Evolutionary conservation across 192 early-diverging fungal species (phyloP).

Genomic region (Geranomyces michiganensis): DNA sequence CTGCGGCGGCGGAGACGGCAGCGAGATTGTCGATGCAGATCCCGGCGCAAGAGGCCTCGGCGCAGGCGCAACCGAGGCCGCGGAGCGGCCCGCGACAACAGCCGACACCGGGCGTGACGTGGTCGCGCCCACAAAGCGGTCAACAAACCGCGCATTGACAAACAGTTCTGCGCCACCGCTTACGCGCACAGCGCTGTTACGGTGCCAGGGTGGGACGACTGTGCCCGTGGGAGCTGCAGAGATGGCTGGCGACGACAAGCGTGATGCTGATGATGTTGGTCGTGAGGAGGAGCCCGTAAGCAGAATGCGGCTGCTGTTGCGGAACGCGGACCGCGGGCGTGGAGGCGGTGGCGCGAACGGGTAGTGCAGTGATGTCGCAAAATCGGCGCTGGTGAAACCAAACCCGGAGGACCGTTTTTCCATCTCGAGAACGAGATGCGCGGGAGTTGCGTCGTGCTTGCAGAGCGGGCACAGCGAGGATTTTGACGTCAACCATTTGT

Average conservation of each 20-base stretch:
- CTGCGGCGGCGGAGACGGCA: too few relatives aligned
- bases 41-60: too few relatives aligned
- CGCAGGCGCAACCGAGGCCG: too few relatives aligned
- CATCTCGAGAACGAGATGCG: constrained; percentile 10
- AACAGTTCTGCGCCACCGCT: not conserved
- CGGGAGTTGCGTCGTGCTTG: constrained; percentile 30
- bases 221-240: not conserved
- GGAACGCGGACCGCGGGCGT: too few relatives aligned
- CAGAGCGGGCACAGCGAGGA: constrained; percentile 27
- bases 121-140: not conserved
- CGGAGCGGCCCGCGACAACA: too few relatives aligned
- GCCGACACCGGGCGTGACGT: too few relatives aligned
- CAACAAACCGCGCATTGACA: constrained; percentile 1
- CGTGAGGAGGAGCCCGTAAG: not conserved
- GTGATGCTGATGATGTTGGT: not conserved
- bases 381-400: constrained; percentile 19
- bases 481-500: constrained; percentile 30
- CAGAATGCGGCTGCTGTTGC: not conserved
- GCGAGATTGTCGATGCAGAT: too few relatives aligned
- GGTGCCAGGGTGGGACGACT: constrained; percentile 3
- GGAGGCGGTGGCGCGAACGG: not conserved
- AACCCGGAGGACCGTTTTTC: constrained; percentile 24
- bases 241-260: not conserved
- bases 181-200: constrained; percentile 1
- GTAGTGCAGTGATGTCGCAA: not conserved